These are phyloP conservation scores for Debaryomyces udenii DNA, from an alignment of 1,139 yeast species.

Conservation along the genomic window DNA sequence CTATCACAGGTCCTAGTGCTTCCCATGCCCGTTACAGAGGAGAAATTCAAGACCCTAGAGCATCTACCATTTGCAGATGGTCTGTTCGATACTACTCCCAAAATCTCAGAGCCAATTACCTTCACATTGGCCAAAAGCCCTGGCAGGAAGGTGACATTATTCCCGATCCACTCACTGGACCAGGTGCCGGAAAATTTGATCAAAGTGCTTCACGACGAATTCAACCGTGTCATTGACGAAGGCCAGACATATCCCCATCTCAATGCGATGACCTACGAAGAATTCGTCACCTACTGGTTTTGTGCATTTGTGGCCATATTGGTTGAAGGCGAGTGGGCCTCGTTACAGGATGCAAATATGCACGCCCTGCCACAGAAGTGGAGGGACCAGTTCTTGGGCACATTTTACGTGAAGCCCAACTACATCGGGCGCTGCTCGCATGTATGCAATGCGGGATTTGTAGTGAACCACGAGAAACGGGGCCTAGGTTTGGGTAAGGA, in stretches of 20 bases:
- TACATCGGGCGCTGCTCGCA: conserved; percentile 78
- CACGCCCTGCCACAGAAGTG: conserved; percentile 28
- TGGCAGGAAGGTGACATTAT: conserved; percentile 33
- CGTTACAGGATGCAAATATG: conserved; percentile 11
- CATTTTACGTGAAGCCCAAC: conserved; percentile 77
- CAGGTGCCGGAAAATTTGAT: conserved; percentile 41
- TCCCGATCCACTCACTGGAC: conserved; percentile 31
- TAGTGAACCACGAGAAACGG: conserved; percentile 57
- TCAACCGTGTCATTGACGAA: conserved; percentile 50
- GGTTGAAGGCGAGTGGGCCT: conserved; percentile 39
- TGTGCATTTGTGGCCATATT: conserved; percentile 48
- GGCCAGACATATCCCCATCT: conserved; percentile 55
- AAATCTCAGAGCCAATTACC: conserved; percentile 28
- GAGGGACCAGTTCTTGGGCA: conserved; percentile 56
- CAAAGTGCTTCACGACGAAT: conserved; percentile 36
- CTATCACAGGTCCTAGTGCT: background rate
- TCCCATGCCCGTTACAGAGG: conserved; percentile 6
- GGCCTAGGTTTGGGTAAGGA: conserved; percentile 65
- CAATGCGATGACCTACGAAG: conserved; percentile 27
- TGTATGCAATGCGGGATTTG: conserved; percentile 78
- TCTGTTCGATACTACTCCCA: conserved; percentile 23
- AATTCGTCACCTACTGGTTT: conserved; percentile 47
- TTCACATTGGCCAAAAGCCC: conserved; percentile 35
- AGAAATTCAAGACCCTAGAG: conserved; percentile 17
- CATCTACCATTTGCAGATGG: conserved; percentile 41